These are phyloP conservation scores for Hirschioporus abietinus DNA, from an alignment of 768 basidiomycete genomes.

Conservation along the genomic window DNA sequence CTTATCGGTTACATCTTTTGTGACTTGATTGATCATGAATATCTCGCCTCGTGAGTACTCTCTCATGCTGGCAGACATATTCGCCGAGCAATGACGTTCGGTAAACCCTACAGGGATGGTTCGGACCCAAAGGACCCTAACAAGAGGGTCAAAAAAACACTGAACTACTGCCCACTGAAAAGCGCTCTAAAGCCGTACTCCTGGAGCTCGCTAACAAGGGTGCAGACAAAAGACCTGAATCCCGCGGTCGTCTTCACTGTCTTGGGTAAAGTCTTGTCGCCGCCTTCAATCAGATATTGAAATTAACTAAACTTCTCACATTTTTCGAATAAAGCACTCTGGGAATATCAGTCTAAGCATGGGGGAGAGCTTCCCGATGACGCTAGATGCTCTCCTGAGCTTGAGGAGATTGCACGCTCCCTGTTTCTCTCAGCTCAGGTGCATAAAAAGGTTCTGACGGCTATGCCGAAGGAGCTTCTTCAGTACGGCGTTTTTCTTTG, in stretches of 20 bases:
- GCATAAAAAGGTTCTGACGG: conserved; percentile 58
- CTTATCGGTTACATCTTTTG: conserved; percentile 92
- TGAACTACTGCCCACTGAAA: conserved; percentile 58
- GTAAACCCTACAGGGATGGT: conserved; percentile 45
- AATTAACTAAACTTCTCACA: conserved; percentile 4
- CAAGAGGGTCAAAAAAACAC: conserved; percentile 55
- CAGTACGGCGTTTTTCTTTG: conserved; percentile 40
- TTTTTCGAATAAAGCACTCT: conserved; percentile 49
- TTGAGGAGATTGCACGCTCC: conserved; percentile 59
- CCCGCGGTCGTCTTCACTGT: conserved; percentile 68
- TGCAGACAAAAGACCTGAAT: conserved; percentile 80
- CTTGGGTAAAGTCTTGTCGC: conserved; percentile 44
- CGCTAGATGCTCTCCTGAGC: conserved; percentile 41
- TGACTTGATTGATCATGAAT: conserved; percentile 84
- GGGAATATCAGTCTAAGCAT: conserved; percentile 72
- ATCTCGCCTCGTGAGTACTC: conserved; percentile 69
- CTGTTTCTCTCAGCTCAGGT: conserved; percentile 60
- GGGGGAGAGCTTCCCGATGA: conserved; percentile 52
- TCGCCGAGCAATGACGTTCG: conserved; percentile 6
- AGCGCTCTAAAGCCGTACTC: conserved; percentile 53
- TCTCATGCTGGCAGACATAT: conserved; percentile 2
- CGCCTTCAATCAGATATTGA: background rate
- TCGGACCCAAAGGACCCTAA: conserved; percentile 51
- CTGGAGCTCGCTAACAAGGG: conserved; percentile 66
- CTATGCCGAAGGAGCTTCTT: conserved; percentile 53